Evolutionary conservation across 2,329 filamentous ascomycete genomes (phyloP).

Genomic region (Cytospora schulzeri): DNA sequence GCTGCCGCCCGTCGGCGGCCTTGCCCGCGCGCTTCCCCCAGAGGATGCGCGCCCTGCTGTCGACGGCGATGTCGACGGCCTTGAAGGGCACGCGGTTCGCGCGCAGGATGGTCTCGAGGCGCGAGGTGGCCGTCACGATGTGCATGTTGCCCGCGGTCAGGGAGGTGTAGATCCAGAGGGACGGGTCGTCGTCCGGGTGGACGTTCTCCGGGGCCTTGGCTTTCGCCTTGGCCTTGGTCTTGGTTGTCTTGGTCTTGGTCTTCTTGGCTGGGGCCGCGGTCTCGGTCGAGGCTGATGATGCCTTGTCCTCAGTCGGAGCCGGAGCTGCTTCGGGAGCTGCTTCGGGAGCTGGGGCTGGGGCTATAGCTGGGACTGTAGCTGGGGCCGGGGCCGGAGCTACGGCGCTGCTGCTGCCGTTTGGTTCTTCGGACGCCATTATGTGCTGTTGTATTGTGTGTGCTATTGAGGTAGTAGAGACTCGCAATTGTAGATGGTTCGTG

Average conservation of each 20-base stretch:
- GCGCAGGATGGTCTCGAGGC: constrained; percentile 93
- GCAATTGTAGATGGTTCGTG: not conserved
- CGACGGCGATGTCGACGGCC: constrained; percentile 86
- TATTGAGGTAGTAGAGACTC: not conserved
- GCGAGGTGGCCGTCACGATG: constrained; percentile 93
- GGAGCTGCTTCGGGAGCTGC: not conserved
- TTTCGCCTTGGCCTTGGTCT: constrained; percentile 27
- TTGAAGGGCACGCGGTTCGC: constrained; percentile 94
- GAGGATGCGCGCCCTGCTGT: constrained; percentile 84
- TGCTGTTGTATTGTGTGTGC: constrained; percentile 1
- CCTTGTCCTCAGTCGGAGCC: not conserved
- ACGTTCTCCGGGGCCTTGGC: constrained; percentile 29
- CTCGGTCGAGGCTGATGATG: not conserved
- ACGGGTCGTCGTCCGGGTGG: constrained; percentile 63
- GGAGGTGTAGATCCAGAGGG: constrained; percentile 94
- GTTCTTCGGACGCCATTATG: constrained; percentile 25
- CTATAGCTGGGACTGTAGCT: not conserved
- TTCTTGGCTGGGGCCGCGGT: constrained; percentile 18
- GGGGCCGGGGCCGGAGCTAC: constrained; percentile 8
- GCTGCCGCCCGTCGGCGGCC: constrained; percentile 58
- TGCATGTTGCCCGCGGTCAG: constrained; percentile 93
- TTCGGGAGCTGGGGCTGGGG: constrained; percentile 5
- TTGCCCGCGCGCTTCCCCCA: constrained; percentile 85
- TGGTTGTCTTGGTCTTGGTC: constrained; percentile 18
- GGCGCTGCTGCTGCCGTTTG: constrained; percentile 16